Base-by-base conservation (phyloP, 2,329 filamentous ascomycete species). In the Claviceps capensis region DNA sequence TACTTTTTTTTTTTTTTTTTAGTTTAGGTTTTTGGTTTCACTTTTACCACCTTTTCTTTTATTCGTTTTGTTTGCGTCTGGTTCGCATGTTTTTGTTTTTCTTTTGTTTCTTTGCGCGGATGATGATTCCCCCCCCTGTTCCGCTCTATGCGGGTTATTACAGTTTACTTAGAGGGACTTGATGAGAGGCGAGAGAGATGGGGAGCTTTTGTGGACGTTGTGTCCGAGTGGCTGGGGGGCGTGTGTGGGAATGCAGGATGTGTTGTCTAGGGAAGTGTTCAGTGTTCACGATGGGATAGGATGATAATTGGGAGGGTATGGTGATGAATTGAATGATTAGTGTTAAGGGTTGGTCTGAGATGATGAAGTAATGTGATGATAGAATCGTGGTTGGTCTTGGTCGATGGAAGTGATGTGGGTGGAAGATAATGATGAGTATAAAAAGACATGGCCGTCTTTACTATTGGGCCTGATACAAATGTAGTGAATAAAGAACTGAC, bases 321-420 rank as follows among this genome's bases (percentile, higher is more conserved):
- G 42, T 40, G n/a, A 50, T 40, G 49, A 50, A 50, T 19, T 41
- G 7, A 49, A 49, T 19, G 22, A 49, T 49, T 14, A 40, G 14
- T 40, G 14, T 14, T 17, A 5, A 16, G 11, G 5, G 5, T n/a
- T 40, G 14, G 37, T 7, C 14, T 14, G 37, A 16, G 4, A 14
- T 40, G 14, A n/a, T 16, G 16, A 7, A 16, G 37, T n/a, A 13
- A n/a, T 8, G 37, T 40, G 13, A 30, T 30, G 26, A 9, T 23
- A 6, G 23, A 7, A 30, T 30, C 26, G 8, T 30, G 26, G 2
- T 8, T 30, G 26, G 26, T 30, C 26, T 30, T 9, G 26, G 26
- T 23, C 23, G 23, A 5, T 23, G 23, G 5, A 23, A 23, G 23
- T 23, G 23, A 23, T 23, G 23, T 30, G 26, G 26, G 26, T 30